phyloP scores from a whole-genome alignment of 768 basidiomycete genomes.

The Pulveroboletus sp. region DNA sequence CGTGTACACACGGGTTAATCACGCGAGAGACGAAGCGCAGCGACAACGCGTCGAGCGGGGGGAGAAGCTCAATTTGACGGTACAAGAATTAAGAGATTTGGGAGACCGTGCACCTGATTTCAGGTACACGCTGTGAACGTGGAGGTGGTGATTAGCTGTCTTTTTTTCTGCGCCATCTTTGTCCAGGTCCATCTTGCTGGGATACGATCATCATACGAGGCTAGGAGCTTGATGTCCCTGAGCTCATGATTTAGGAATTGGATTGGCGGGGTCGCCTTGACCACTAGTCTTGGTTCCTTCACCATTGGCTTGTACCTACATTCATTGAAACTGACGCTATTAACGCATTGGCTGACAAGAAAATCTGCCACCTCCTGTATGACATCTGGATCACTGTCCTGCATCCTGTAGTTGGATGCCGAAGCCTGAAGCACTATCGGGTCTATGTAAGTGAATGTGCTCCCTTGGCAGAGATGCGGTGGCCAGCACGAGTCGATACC shows the following conservation, averaged over 20 bases:
- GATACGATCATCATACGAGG: not conserved
- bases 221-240: slow-evolving; percentile 21
- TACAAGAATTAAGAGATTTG: slow-evolving; percentile 31
- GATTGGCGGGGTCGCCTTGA: slow-evolving; percentile 6
- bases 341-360: slow-evolving; percentile 12
- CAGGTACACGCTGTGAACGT: slow-evolving; percentile 50
- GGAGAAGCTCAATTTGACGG: slow-evolving; percentile 14
- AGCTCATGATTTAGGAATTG: slow-evolving; percentile 18
- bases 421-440: slow-evolving; percentile 26
- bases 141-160: too few relatives aligned
- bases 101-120: slow-evolving; percentile 67
- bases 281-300: slow-evolving; percentile 10
- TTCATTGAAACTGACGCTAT: slow-evolving; percentile 22
- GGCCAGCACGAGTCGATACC: slow-evolving; percentile 16
- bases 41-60: slow-evolving; percentile 14
- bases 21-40: slow-evolving; percentile 39
- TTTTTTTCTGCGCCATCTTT: too few relatives aligned
- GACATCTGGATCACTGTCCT: slow-evolving; percentile 12
- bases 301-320: slow-evolving; percentile 9
- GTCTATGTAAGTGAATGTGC: too few relatives aligned
- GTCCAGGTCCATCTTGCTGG: too few relatives aligned
- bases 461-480: slow-evolving; percentile 8
- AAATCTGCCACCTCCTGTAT: slow-evolving; percentile 13
- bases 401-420: slow-evolving; percentile 15
- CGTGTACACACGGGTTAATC: slow-evolving; percentile 55